These are phyloP conservation scores for Phytopythium helicoides DNA, from an alignment of 352 stramenopile genomes.

Conservation along the genomic window DNA sequence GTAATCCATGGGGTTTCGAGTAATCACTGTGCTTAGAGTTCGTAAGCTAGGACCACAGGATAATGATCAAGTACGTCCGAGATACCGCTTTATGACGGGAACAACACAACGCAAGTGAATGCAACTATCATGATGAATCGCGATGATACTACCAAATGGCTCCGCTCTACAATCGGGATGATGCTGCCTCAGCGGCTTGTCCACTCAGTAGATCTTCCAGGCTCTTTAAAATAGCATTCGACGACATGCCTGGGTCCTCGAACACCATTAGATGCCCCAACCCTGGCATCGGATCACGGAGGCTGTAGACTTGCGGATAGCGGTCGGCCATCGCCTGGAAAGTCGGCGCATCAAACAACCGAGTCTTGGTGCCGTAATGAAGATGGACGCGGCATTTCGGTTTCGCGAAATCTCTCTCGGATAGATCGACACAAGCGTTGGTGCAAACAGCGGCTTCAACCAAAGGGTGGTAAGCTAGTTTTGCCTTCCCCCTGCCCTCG, in stretches of 20 bases:
- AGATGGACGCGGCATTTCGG: constrained; percentile 30
- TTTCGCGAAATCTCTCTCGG: constrained; percentile 13
- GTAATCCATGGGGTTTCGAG: too few species aligned
- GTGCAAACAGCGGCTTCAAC: constrained; percentile 22
- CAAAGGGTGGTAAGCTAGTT: constrained; percentile 11
- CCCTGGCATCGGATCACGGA: constrained; percentile 16
- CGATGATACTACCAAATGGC: too few species aligned
- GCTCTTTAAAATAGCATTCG: constrained; percentile 8
- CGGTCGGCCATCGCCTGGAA: constrained; percentile 18
- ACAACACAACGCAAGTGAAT: too few species aligned
- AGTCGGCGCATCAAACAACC: constrained; percentile 19
- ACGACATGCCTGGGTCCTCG: constrained; percentile 38
- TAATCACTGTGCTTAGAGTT: too few species aligned
- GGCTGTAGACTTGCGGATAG: constrained; percentile 26
- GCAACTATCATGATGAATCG: too few species aligned
- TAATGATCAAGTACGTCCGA: too few species aligned
- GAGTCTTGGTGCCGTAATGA: constrained; percentile 27
- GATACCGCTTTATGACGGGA: too few species aligned
- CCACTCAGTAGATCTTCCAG: too few species aligned
- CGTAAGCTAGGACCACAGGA: too few species aligned
- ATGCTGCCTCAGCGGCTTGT: constrained; percentile 6
- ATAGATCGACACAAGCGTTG: constrained; percentile 8
- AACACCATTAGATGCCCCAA: constrained; percentile 35
- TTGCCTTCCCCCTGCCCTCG: constrained; percentile 6
- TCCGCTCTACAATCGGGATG: not conserved